Evolutionary conservation across 163 green algal genomes (phyloP), one percentile per base, ranked within the genome.

Genomic region (Picocystis sp.): DNA sequence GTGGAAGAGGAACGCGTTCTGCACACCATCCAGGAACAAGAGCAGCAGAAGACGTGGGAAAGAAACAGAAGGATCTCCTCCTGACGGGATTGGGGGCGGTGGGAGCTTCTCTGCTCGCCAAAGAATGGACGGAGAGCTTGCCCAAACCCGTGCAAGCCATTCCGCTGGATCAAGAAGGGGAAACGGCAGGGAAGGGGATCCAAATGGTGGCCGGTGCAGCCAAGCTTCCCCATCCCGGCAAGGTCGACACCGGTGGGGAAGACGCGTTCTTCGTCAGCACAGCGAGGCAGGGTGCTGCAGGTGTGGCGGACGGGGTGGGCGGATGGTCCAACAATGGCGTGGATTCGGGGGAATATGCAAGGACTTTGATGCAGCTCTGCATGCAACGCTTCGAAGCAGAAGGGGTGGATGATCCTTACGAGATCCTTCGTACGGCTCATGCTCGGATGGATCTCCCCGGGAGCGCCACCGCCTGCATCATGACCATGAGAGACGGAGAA

Each of bases 291-390:
- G 67, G 73, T 9, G 70, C 69, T 8, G 55, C 95, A 1, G 90
- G 89, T 10, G 83, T 99, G 24, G 90, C 90, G 22, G 90, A 99
- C 61, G 90, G 90, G 11, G 90, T 99, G 13, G 89, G 90, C 15
- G 86, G 89, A 45, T 99, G 90, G 89, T 38, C 29, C 5, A 38
- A 38, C 29, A 38, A 38, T 8, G 29, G 29, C 29, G 29, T 38
- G 29, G 29, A 38, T 8, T 3, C 29, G 29, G 29, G 29, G 29
- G 29, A 38, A 38, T 93, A 88, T 62, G 62, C 78, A 2, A 60
- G 66, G 43, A 47, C 70, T 47, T 64, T 83, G 14, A 82, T 82
- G 73, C 9, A 50, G 10, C n/a, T 58, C 14, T 47, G 17, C 1
- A 24, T 65, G 25, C 34, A 46, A 60, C n/a, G 45, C 23, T 45